phyloP scores from a whole-genome alignment of 73 alveolate genomes.

The Tetrahymena elliotti region DNA sequence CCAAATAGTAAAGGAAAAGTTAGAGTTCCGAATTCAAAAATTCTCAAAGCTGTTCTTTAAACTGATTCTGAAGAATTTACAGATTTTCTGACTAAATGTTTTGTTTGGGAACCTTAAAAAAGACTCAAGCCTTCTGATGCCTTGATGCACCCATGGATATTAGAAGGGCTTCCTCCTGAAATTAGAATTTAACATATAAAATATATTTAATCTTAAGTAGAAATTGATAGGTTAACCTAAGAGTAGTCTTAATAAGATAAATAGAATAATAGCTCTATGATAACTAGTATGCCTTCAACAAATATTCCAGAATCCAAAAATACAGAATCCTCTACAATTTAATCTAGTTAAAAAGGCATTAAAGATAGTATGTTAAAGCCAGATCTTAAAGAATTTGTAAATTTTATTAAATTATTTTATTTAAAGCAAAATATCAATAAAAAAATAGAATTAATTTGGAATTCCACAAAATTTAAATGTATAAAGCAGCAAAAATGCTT shows the following conservation, averaged over 20 bases:
- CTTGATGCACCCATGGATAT: slow-evolving; percentile 71
- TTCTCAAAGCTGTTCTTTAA: slow-evolving; percentile 15
- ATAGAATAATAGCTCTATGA: neutral
- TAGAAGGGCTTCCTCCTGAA: slow-evolving; percentile 51
- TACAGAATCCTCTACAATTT: neutral
- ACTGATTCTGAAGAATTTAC: slow-evolving; percentile 18
- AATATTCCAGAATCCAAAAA: neutral
- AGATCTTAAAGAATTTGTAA: neutral
- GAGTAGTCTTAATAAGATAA: neutral
- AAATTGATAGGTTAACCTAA: neutral
- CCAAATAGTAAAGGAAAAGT: slow-evolving; percentile 68
- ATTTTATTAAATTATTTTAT: too few species aligned
- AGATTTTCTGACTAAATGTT: slow-evolving; percentile 51
- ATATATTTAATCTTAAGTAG: neutral
- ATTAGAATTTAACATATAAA: slow-evolving; percentile 1
- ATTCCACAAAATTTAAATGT: neutral
- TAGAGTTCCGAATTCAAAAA: slow-evolving; percentile 59
- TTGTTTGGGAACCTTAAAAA: slow-evolving; percentile 72
- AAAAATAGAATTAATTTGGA: neutral
- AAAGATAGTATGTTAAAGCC: neutral
- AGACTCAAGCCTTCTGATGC: slow-evolving; percentile 75
- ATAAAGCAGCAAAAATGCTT: neutral
- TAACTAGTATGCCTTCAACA: neutral
- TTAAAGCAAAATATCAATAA: neutral
- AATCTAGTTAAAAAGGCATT: neutral